Evolutionary conservation across 2,329 filamentous ascomycete species (phyloP), one percentile per base, ranked within the genome.

Genomic region (Colletotrichum falcatum): DNA sequence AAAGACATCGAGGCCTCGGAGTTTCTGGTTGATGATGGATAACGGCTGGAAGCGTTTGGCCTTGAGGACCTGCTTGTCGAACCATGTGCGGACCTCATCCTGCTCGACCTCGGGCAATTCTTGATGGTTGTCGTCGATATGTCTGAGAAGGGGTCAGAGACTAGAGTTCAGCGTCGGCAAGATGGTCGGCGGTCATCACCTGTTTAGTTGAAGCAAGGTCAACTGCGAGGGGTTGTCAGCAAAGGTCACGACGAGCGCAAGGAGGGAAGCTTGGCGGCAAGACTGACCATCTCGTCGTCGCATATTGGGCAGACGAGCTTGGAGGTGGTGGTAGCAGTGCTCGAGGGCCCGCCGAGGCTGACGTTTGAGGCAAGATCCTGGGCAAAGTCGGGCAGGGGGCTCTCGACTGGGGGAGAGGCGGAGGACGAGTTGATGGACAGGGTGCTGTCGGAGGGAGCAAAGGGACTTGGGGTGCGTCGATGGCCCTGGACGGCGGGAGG

Each of bases 31-130:
- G 76, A 98, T 89, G 5, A 97, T 87, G 0, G 94, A 95, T 0
- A 98, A 87, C 0, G 95, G 95, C 78, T 98, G 95, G 80, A 98
- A 97, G 74, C 91, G 91, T 81, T 96, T 97, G 14, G 95, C 95
- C 80, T 97, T 97, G 74, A 93, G 88, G 81, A 98, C 95, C 81
- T 97, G 95, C 78, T 94, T 92, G 83, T 97, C 94, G 82, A 98
- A 97, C 95, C 95, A 98, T 49, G 94, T 95, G 83, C 97, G 97
- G 76, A 97, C 94, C 81, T 98, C 94, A 80, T 97, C 94, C 78
- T 97, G 95, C 78, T 94, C 91, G 71, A 94, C 88, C 73, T 93
- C 93, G 78, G 97, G 92, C 18, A 98, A 88, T 77, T 97, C 95
- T 79, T 95, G 92, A 82, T 98, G 95, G 73, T 86, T 90, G 79